These are phyloP conservation scores for Lactarius pseudohatsudake DNA, from an alignment of 768 basidiomycete species.

Conservation along the genomic window DNA sequence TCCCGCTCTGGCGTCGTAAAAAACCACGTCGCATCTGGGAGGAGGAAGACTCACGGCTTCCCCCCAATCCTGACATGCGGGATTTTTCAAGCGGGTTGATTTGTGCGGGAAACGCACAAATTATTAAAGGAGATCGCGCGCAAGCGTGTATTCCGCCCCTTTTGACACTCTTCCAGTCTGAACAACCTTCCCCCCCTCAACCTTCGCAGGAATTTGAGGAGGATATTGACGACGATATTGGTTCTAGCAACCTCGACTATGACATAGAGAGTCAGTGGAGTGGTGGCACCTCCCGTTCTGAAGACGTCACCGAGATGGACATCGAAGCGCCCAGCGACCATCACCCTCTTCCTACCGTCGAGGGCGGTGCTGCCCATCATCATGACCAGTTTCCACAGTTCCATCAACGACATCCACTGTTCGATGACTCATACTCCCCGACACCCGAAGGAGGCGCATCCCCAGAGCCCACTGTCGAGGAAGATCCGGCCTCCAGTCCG, in stretches of 20 bases:
- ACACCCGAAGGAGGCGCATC: conserved; percentile 61
- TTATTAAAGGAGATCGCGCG: conserved; percentile 84
- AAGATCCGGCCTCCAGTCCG: conserved; percentile 63
- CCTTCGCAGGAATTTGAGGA: conserved; percentile 32
- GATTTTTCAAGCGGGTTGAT: conserved; percentile 76
- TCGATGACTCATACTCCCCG: conserved; percentile 56
- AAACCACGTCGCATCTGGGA: conserved; percentile 69
- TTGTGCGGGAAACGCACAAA: conserved; percentile 71
- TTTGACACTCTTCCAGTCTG: conserved; percentile 34
- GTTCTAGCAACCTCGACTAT: conserved; percentile 40
- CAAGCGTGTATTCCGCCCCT: conserved; percentile 84
- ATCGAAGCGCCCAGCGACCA: conserved; percentile 32
- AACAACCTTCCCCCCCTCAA: conserved; percentile 11
- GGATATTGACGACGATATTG: conserved; percentile 49
- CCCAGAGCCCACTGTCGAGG: conserved; percentile 50
- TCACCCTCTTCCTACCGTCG: conserved; percentile 17
- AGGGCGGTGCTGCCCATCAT: background rate
- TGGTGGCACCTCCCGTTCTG: conserved; percentile 35
- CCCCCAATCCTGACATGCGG: conserved; percentile 41
- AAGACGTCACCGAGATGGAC: conserved; percentile 36
- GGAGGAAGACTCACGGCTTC: conserved; percentile 43
- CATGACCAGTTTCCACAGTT: conserved; percentile 4
- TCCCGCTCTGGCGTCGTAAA: conserved; percentile 69
- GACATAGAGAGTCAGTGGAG: conserved; percentile 43
- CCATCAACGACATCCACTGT: conserved; percentile 24